Evolutionary conservation across 192 early-diverging fungal genomes (phyloP), one percentile per base, ranked within the genome.

Genomic region (Podochytrium sp.): DNA sequence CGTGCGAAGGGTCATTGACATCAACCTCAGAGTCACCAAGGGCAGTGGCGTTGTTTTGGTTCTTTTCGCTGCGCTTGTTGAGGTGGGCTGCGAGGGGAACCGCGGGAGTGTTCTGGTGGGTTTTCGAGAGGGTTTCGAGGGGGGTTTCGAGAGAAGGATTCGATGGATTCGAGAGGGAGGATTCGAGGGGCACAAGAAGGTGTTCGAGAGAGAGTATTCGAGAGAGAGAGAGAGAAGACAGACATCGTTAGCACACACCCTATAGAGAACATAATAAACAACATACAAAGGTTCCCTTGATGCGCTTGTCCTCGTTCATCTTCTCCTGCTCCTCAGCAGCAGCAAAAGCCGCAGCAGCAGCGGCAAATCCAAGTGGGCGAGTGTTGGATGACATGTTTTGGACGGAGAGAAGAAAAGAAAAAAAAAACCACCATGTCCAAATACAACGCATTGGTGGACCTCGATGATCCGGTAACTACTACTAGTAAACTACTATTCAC

Each of bases 331-430:
- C 66, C 25, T 69, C 66, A 34, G 52, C 50, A 12, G 66, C 66
- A 10, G 66, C 66, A 29, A 69, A 69, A 12, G 66, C 66, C 25
- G 66, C 66, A 5, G 66, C 66, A 14, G 66, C 66, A 23, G 66
- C 66, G 20, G 66, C 66, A n/a, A n/a, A n/a, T n/a, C n/a, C n/a
- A 20, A 20, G n/a, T 16, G 43, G 10, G 43, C n/a, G 43, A 47
- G 43, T 47, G 10, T 10, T 47, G 43, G 10, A 16, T 47, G 43
- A n/a, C 12, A 47, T 10, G n/a, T 47, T 47, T 47, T 47, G 43
- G n/a, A 47, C 10, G n/a, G 43, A 47, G n/a, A 47, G n/a, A 47
- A 47, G 43, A 47, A 47, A 47, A 47, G n/a, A 20, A 47, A 47
- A 47, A 20, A 47, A 47, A 47, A 20, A 47, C 12, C 43, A 47